phyloP scores from a whole-genome alignment of 805 yeast genomes.

The Blastobotrys parvus region DNA sequence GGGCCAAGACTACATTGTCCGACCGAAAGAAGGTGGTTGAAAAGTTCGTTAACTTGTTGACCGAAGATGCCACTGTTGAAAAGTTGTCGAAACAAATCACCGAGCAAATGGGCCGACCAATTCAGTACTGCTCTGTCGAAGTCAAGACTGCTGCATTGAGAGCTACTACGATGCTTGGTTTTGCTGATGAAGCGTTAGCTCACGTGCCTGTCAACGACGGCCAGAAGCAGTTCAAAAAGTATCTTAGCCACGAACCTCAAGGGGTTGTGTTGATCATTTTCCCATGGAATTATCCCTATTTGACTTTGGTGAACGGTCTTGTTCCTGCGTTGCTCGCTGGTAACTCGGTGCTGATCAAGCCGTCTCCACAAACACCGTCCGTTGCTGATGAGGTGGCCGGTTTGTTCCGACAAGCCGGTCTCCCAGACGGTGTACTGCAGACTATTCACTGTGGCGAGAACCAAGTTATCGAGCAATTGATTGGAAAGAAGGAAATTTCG shows the following conservation, averaged over 20 bases:
- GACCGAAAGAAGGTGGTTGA: conserved; percentile 22
- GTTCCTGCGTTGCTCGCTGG: conserved; percentile 85
- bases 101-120: conserved; percentile 30
- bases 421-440: conserved; percentile 77
- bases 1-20: conserved; percentile 19
- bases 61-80: conserved; percentile 16
- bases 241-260: conserved; percentile 58
- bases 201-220: conserved; percentile 22
- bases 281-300: conserved; percentile 90
- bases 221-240: conserved; percentile 22
- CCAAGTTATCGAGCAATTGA: conserved; percentile 62
- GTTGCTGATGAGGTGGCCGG: conserved; percentile 65
- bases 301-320: conserved; percentile 81
- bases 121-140: conserved; percentile 26
- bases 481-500: conserved; percentile 56
- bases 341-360: conserved; percentile 75
- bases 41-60: conserved; percentile 20
- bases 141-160: conserved; percentile 26
- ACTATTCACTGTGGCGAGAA: conserved; percentile 65
- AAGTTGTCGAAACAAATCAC: conserved; percentile 25
- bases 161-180: conserved; percentile 20
- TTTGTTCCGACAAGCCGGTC: conserved; percentile 64
- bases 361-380: conserved; percentile 82
- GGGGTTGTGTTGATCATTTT: conserved; percentile 87
- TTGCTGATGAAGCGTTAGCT: conserved; percentile 27